phyloP scores from a whole-genome alignment of 2,329 filamentous ascomycete species.

The Neonectria coccinea region DNA sequence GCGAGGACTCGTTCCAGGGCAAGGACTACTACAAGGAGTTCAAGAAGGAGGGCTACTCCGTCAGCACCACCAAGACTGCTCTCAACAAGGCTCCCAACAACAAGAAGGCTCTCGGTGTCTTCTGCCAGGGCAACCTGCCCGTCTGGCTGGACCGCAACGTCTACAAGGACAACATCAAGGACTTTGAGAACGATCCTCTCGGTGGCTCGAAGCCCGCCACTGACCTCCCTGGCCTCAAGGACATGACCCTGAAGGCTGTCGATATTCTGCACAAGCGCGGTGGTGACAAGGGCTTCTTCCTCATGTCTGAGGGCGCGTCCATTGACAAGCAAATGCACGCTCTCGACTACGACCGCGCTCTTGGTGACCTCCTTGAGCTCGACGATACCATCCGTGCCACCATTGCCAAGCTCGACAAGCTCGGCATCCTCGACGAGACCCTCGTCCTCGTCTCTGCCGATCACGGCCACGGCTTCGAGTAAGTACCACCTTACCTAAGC shows the following conservation, averaged over 20 bases:
- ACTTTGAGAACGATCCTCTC: slow-evolving; percentile 75
- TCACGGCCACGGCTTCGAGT: slow-evolving; percentile 88
- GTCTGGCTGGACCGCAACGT: slow-evolving; percentile 91
- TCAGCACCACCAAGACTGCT: slow-evolving; percentile 80
- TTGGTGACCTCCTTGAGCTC: slow-evolving; percentile 86
- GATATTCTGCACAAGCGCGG: slow-evolving; percentile 78
- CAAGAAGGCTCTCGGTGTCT: slow-evolving; percentile 79
- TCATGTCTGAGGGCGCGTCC: slow-evolving; percentile 87
- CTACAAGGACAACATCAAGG: slow-evolving; percentile 76
- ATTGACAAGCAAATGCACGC: slow-evolving; percentile 93
- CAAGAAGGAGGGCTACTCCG: slow-evolving; percentile 75
- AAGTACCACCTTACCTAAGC: slow-evolving; percentile 31
- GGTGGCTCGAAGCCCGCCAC: slow-evolving; percentile 73
- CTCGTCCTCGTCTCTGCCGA: slow-evolving; percentile 86
- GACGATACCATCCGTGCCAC: slow-evolving; percentile 86
- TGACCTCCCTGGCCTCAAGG: slow-evolving; percentile 85
- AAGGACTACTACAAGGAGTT: slow-evolving; percentile 86
- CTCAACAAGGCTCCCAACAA: slow-evolving; percentile 68
- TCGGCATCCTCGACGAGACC: slow-evolving; percentile 78
- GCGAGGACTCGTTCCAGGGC: slow-evolving; percentile 72
- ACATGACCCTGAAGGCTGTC: slow-evolving; percentile 90
- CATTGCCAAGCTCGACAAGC: slow-evolving; percentile 73
- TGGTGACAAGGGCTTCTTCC: slow-evolving; percentile 80
- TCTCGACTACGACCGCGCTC: slow-evolving; percentile 86
- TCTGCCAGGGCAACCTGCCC: slow-evolving; percentile 79